Evolutionary conservation across 768 basidiomycete species (phyloP), one percentile per base, ranked within the genome.

Genomic region (Suillus plorans): DNA sequence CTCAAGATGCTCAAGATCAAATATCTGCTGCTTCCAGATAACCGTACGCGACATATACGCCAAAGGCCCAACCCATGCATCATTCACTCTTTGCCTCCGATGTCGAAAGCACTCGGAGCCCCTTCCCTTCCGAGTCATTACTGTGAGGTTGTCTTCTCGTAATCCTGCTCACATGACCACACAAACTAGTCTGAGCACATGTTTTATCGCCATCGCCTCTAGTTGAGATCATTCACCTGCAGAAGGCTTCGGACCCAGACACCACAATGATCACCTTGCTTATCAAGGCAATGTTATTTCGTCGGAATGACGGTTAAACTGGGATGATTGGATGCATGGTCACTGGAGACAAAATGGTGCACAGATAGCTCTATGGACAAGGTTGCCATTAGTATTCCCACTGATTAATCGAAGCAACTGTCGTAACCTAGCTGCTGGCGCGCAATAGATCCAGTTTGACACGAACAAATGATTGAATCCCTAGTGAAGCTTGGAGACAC

Each of bases 71-170:
- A 70, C 14, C 67, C 73, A 44, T 60, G 74, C 47, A 75, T 76
- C 37, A 69, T 71, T 6, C 73, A 72, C 25, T 76, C 69, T 63
- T 67, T 73, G 61, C 73, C 72, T 58, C 70, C 73, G 39, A 71
- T 72, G 18, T 66, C 73, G 36, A 67, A 75, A 8, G 70, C 70
- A 31, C 71, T 75, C 28, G 66, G 68, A 28, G 75, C 5, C 75
- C 0, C 75, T 70, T 2, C 67, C 14, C 66, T 75, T n/a, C 71
- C 69, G 31, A 6, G 31, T 31, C 31, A 2, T 55, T 67, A 75
- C 25, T 75, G 73, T n/a, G 73, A 75, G 39, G 72, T 75, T 9
- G 65, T 76, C 45, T 73, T 75, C 34, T 68, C 70, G 2, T 71
- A 71, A 55, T 75, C 73, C 1, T 74, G 72, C 28, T 56, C 69